phyloP scores from a whole-genome alignment of 73 alveolate genomes.

The Tetrahymena thermophila region DNA sequence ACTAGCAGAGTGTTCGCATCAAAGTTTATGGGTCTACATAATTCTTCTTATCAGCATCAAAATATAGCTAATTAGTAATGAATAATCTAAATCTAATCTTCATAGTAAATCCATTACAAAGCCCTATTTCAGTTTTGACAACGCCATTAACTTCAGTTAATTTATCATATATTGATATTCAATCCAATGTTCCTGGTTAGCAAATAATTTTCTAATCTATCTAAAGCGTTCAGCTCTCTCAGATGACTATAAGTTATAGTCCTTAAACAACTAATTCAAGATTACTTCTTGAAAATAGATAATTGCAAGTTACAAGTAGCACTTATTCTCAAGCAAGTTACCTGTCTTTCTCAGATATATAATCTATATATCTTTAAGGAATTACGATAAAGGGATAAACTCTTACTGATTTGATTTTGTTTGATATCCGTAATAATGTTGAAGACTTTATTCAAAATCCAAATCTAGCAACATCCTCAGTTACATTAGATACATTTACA shows the following conservation, averaged over 20 bases:
- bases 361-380: neutral
- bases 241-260: neutral
- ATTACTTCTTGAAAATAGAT: neutral
- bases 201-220: neutral
- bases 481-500: neutral
- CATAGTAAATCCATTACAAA: neutral
- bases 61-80: neutral
- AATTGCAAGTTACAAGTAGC: neutral
- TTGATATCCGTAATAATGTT: neutral
- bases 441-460: neutral
- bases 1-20: neutral
- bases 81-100: neutral
- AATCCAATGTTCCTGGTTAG: neutral
- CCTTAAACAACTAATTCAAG: neutral
- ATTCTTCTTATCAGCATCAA: neutral
- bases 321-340: neutral
- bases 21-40: neutral
- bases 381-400: neutral
- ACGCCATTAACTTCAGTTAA: neutral
- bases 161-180: neutral
- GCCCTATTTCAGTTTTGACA: neutral
- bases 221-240: neutral
- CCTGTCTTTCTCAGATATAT: neutral
- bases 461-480: neutral
- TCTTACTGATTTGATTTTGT: neutral